phyloP scores from a whole-genome alignment of 2,329 filamentous ascomycete species.

The Neopestalotiopsis sp. region DNA sequence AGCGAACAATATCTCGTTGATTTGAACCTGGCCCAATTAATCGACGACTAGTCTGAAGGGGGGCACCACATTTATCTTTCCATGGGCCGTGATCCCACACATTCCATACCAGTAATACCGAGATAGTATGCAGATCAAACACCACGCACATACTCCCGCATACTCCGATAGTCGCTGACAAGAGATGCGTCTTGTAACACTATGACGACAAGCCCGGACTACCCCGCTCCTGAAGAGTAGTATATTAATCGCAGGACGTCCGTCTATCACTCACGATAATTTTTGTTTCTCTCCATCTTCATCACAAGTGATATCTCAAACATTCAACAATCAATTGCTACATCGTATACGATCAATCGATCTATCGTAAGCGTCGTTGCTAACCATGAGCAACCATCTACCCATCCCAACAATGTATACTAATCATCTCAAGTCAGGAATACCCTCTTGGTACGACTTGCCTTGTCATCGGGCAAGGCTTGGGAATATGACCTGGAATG shows the following conservation, averaged over 20 bases:
- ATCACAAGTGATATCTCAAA: neutral
- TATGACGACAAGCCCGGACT: slow-evolving; percentile 15
- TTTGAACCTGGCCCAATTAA: neutral
- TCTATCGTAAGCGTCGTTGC: slow-evolving; percentile 13
- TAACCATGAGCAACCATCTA: neutral
- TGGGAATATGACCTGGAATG: slow-evolving; percentile 20
- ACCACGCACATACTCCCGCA: neutral
- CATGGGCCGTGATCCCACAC: neutral
- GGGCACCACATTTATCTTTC: slow-evolving; percentile 8
- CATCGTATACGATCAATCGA: neutral
- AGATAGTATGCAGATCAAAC: neutral
- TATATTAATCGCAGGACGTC: neutral
- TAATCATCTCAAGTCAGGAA: slow-evolving; percentile 10
- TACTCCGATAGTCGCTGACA: slow-evolving; percentile 14
- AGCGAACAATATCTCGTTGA: slow-evolving; percentile 1
- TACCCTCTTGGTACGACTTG: slow-evolving; percentile 18
- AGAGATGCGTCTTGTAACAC: neutral
- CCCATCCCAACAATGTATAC: neutral
- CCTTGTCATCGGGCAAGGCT: slow-evolving; percentile 11
- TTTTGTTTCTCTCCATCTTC: neutral
- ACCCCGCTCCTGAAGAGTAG: slow-evolving; percentile 11
- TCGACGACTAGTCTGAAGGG: neutral
- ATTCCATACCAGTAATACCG: neutral
- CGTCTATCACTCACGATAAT: neutral
- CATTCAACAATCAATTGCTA: neutral